A percentile compares a stretch with the other conserved stretches of the same genome.
Conservation (phyloP, 1,284 basidiomycete species). For the Paramarasmius palmivorus region DNA sequence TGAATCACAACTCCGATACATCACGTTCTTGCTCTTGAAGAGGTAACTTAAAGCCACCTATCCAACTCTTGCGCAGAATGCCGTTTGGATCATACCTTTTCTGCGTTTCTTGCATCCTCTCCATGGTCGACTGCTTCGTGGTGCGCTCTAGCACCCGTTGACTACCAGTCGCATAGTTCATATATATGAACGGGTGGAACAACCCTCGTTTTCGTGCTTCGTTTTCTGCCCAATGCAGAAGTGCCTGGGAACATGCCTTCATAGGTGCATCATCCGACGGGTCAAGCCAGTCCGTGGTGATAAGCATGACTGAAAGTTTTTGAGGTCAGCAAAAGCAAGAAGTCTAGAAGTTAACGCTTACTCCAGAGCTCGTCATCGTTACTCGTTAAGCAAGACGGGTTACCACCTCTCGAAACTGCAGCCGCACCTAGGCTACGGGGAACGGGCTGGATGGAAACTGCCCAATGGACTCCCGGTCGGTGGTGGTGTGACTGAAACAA, state of each 20-base stretch:
- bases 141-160: conserved; percentile 19
- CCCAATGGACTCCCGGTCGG: conserved; percentile 18
- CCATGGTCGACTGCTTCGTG: conserved; percentile 15
- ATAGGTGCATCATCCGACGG: conserved; percentile 20
- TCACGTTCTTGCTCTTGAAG: conserved; percentile 3
- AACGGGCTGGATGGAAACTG: conserved; percentile 19
- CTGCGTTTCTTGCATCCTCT: conserved; percentile 17
- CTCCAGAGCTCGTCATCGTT: conserved; percentile 21
- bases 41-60: conserved; percentile 22
- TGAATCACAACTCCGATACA: conserved; percentile 6
- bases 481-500: conserved; percentile 18
- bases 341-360: conserved; percentile 5
- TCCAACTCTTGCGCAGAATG: conserved; percentile 17
- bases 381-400: conserved; percentile 19
- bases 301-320: conserved; percentile 11
- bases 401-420: conserved; percentile 17
- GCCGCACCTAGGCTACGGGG: conserved; percentile 15
- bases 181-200: conserved; percentile 23
- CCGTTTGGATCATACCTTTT: conserved; percentile 19
- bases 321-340: not conserved
- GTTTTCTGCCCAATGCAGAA: conserved; percentile 16
- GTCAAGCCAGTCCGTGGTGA: conserved; percentile 18
- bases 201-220: conserved; percentile 16
- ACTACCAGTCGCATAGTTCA: conserved; percentile 21
- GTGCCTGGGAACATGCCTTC: conserved; percentile 14